Evolutionary conservation across 2,329 filamentous ascomycete genomes (phyloP), one percentile per base, ranked within the genome.

Genomic region (Aspergillus ochraceoroseus): DNA sequence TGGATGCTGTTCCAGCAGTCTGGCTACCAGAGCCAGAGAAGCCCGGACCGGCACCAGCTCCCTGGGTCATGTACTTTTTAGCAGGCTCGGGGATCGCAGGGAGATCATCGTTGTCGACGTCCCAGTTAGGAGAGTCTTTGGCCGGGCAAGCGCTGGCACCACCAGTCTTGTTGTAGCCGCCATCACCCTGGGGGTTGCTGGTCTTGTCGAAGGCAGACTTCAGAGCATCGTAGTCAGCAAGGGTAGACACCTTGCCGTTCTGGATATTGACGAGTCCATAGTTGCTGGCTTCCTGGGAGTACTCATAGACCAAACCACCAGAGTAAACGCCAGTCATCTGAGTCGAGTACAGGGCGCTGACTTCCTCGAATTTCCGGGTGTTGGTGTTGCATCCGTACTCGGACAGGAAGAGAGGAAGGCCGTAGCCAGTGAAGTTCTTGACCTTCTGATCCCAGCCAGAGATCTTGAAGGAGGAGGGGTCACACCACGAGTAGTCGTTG

Each of bases 281-380:
- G 31, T 82, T 74, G 70, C 82, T 87, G 46, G 75, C 74, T 67
- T 94, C 87, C 68, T 94, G 85, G 7, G 85, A 82, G 73, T 95
- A 98, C 69, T 96, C 89, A 71, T 95, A 98, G 65, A 95, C 85
- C 26, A 98, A 78, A 64, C 92, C 92, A 57, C 92, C 92, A 27
- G 89, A 95, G 77, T 95, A 96, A 57, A 95, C 88, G 12, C 66
- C 55, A 5, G 83, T 88, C 90, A 96, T 96, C 45, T 95, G 64
- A 13, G 66, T 68, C 67, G 72, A 78, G 82, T 95, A 96, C 43
- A 98, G 74, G 31, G 89, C 75, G 32, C 67, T 66, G 37, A 95
- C 70, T 70, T 95, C 90, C 44, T 80, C 73, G 59, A 95, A 98
- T 58, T 83, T 72, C 55, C 90, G 89, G 45, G 72, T 78, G 73